These are phyloP conservation scores for Ophiosphaerella korrae DNA, from an alignment of 2,329 filamentous ascomycete genomes.

Conservation along the genomic window DNA sequence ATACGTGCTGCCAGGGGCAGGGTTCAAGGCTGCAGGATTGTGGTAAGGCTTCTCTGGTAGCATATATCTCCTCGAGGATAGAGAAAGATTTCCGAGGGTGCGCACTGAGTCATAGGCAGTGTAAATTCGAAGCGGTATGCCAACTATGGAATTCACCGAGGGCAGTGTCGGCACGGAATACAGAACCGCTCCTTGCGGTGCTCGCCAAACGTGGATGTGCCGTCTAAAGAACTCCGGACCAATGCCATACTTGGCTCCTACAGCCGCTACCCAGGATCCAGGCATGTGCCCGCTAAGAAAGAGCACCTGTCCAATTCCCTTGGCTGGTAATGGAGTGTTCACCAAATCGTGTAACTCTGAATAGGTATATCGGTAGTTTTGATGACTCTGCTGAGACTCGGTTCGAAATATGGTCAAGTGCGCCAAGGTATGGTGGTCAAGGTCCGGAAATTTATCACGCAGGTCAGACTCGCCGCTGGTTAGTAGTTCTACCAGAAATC, in stretches of 20 bases:
- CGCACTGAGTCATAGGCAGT: constrained; percentile 3
- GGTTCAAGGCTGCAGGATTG: neutral
- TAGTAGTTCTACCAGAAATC: constrained; percentile 7
- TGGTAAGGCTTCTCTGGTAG: neutral
- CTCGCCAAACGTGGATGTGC: constrained; percentile 12
- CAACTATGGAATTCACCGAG: constrained; percentile 1
- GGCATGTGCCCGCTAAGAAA: constrained; percentile 11
- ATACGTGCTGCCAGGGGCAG: constrained; percentile 6
- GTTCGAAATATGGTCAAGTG: constrained; percentile 1
- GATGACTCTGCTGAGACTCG: neutral
- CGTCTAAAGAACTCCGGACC: constrained; percentile 8
- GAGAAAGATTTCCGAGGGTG: neutral
- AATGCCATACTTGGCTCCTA: constrained; percentile 9
- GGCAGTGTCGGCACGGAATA: constrained; percentile 4
- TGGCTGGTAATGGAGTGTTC: neutral
- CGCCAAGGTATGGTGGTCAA: constrained; percentile 4
- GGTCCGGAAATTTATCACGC: neutral
- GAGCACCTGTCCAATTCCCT: constrained; percentile 8
- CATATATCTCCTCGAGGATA: neutral
- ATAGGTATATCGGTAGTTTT: neutral
- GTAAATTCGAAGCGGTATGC: constrained; percentile 9
- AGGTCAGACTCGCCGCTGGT: neutral
- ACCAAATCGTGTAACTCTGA: constrained; percentile 2
- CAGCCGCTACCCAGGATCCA: constrained; percentile 8
- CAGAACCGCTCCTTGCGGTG: constrained; percentile 7